Base-by-base conservation (phyloP, 2,329 filamentous ascomycete genomes). In the Didymella sp. region DNA sequence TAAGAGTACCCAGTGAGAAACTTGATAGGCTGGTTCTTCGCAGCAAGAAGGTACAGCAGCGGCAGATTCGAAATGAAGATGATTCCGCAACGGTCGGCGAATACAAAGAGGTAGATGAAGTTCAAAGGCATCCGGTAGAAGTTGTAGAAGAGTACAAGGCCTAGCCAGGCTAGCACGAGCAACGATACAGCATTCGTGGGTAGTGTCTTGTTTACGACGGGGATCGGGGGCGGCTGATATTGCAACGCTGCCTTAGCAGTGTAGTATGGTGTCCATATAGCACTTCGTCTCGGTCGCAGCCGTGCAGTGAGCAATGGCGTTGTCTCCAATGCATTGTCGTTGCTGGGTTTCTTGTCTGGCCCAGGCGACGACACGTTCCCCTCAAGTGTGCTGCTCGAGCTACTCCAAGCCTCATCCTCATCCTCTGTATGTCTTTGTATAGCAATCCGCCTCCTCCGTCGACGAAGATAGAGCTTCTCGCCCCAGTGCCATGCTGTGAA, bases 21-120 rank as follows among this genome's bases (percentile, higher is more conserved):
- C 56, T 84, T 83, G 30, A 89, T 68, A 0, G 87, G 87, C 60
- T 88, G 86, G 57, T 86, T 89, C 71, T 89, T 90, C 28, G 87
- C 87, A 2, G 84, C 82, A 3, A 89, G 78, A 4, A 89, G 76
- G 69, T 89, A 89, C 3, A 89, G 77, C 35, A 83, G 72, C 3
- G 82, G 81, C 1, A 84, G 71, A 53, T 84, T 84, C 11, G 78
- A 77, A 15, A 78, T 77, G 62, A 84, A 83, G 2, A 87, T 67
- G 38, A 83, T 77, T 5, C 84, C 84, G 33, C 82, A 80, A 27
- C 85, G 78, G 66, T 88, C 85, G 55, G 84, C 82, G 44, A 87
- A 81, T 50, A 85, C 79, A 68, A 87, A 85, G 52, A 85, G 76
- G 65, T 81, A 81, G 43, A 77, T 71, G n/a, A 78, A 62, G 12